Conservation (phyloP, 805 yeast species). For the Saccharomycopsis capsularis region DNA sequence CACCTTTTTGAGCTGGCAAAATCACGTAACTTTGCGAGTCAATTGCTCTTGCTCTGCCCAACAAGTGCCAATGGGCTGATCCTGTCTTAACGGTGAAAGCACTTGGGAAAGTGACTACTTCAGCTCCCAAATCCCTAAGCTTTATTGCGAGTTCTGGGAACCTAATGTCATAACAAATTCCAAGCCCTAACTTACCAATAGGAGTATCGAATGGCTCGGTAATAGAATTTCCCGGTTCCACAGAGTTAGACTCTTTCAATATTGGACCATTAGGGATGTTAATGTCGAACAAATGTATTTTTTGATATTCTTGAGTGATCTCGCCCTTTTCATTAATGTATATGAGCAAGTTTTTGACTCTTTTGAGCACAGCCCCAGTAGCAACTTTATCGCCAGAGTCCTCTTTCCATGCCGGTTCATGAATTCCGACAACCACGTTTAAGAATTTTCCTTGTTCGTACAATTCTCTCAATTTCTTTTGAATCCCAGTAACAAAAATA, state of each 20-base stretch:
- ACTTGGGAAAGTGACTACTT: constrained; percentile 74
- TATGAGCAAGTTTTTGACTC: constrained; percentile 65
- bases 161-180: constrained; percentile 81
- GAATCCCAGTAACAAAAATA: constrained; percentile 40
- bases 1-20: constrained; percentile 85
- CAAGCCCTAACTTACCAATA: constrained; percentile 59
- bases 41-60: constrained; percentile 80
- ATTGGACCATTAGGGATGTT: constrained; percentile 77
- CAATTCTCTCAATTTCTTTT: constrained; percentile 38
- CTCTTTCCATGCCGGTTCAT: constrained; percentile 55
- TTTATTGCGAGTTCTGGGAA: constrained; percentile 75
- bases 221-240: constrained; percentile 64
- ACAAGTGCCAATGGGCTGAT: constrained; percentile 76
- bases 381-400: constrained; percentile 21
- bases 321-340: constrained; percentile 65
- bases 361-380: constrained; percentile 25
- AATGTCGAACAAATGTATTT: constrained; percentile 85
- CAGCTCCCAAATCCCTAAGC: constrained; percentile 63
- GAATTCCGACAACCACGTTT: constrained; percentile 80
- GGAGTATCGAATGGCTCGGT: constrained; percentile 52
- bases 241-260: constrained; percentile 67
- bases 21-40: constrained; percentile 83
- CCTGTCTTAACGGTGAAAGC: constrained; percentile 94
- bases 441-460: constrained; percentile 36
- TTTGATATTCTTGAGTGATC: constrained; percentile 65